A percentile compares a stretch with the other conserved stretches of the same genome.
Evolutionary conservation across 1,284 basidiomycete species (phyloP).

Genomic region (Sporisorium scitamineum): DNA sequence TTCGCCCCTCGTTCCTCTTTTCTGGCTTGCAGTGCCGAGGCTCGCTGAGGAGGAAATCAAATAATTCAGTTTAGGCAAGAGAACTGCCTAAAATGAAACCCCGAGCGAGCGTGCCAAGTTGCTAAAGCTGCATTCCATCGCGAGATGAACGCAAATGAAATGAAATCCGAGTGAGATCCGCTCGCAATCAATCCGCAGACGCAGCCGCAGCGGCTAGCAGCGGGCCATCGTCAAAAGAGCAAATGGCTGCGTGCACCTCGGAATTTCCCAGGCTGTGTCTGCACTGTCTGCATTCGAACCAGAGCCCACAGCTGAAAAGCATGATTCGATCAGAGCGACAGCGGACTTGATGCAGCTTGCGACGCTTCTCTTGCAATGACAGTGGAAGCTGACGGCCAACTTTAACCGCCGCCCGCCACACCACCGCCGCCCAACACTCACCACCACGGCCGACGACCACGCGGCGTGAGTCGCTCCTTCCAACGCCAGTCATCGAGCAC

Average conservation of each 20-base stretch:
- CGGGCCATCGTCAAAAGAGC: constrained; percentile 11
- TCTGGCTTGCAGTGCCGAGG: constrained; percentile 7
- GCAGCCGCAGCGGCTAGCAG: not conserved
- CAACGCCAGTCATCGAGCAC: not conserved
- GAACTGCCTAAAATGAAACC: constrained; percentile 5
- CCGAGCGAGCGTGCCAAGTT: not conserved
- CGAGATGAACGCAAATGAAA: not conserved
- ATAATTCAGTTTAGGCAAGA: constrained; percentile 5
- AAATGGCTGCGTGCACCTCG: constrained; percentile 24
- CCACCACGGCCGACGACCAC: not conserved
- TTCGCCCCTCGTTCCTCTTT: not conserved
- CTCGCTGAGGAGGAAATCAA: constrained; percentile 3
- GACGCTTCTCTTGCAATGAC: not conserved
- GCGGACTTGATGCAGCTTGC: not conserved
- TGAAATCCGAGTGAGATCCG: not conserved
- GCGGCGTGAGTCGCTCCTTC: not conserved
- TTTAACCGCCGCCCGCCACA: constrained; percentile 2
- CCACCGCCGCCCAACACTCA: too few relatives aligned
- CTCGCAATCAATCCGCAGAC: too few relatives aligned
- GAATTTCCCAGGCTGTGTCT: constrained; percentile 30
- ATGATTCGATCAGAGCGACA: not conserved
- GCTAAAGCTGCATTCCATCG: constrained; percentile 9
- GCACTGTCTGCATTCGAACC: constrained; percentile 3
- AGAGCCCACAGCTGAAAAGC: too few relatives aligned
- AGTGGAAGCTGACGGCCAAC: constrained; percentile 1